Evolutionary conservation across 352 stramenopile species (phyloP), one percentile per base, ranked within the genome.

Genomic region (Phytopythium helicoides): DNA sequence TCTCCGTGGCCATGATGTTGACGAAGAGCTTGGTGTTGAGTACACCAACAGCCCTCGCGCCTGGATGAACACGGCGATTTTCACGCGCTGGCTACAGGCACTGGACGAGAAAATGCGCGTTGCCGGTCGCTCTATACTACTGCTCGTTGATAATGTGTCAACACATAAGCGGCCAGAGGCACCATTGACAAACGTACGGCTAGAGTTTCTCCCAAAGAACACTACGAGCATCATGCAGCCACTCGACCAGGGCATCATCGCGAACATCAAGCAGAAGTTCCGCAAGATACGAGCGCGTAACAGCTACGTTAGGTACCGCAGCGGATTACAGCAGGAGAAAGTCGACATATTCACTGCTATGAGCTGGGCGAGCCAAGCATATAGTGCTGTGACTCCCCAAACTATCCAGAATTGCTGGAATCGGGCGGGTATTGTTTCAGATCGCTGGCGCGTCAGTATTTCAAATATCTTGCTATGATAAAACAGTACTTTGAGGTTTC

Each of bases 11-110:
- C 47, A 41, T 18, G 31, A 53, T 26, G 16, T 53, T 2, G 19
- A 25, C 21, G 45, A 40, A n/a, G 45, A 41, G 7, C 28, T 52
- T 28, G 28, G 45, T 25, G 28, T 40, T 2, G 35, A 31, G 7
- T 52, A 52, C 28, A 52, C 45, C 10, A 40, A 52, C 28, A 52
- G 1, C 10, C 26, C 18, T 2, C 22, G 39, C 12, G 45, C 9
- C 1, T 52, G 45, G 45, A 52, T 52, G 22, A 52, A 52, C 45
- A 40, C 45, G 18, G 5, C 19, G 6, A 40, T 52, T 16, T 52
- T 52, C 7, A 22, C 22, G 1, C 11, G 15, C 2, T 52, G 45
- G 28, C 15, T 37, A 18, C 8, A 4, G 1, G 45, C 31, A 14
- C n/a, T 52, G n/a, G 22, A 40, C 45, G 22, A 6, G 31, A 22